phyloP scores from a whole-genome alignment of 495 filamentous ascomycete genomes.

The Lepraria neglecta region DNA sequence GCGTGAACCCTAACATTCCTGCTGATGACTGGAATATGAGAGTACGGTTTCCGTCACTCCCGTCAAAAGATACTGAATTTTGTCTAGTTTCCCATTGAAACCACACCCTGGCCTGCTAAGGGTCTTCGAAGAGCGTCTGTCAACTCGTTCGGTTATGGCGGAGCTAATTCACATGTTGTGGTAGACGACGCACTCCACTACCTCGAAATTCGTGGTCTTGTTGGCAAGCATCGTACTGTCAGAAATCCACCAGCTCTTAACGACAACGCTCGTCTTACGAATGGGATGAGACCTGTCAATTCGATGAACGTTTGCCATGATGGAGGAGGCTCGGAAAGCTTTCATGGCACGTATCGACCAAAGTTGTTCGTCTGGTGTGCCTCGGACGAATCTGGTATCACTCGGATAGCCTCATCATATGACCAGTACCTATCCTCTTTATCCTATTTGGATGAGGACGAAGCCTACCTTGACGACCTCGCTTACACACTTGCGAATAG shows the following conservation, averaged over 20 bases:
- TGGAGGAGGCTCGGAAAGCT: neutral
- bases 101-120: conserved; percentile 4
- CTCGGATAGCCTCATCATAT: neutral
- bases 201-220: neutral
- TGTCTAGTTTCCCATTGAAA: neutral
- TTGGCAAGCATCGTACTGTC: neutral
- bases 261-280: neutral
- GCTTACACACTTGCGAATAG: conserved; percentile 37
- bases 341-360: neutral
- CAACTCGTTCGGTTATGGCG: conserved; percentile 59
- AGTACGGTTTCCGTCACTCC: conserved; percentile 9
- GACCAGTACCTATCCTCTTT: neutral
- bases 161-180: conserved; percentile 44
- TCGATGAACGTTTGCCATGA: neutral
- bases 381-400: conserved; percentile 9
- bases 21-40: conserved; percentile 30
- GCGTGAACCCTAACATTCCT: conserved; percentile 36
- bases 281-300: no score
- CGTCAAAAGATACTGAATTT: neutral
- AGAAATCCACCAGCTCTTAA: conserved; percentile 23
- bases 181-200: neutral
- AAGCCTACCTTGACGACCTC: conserved; percentile 21
- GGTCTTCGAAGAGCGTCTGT: conserved; percentile 48
- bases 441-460: neutral
- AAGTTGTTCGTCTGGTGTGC: conserved; percentile 10